Base-by-base conservation (phyloP, 495 filamentous ascomycete species). In the Aspergillus sclerotioniger region DNA sequence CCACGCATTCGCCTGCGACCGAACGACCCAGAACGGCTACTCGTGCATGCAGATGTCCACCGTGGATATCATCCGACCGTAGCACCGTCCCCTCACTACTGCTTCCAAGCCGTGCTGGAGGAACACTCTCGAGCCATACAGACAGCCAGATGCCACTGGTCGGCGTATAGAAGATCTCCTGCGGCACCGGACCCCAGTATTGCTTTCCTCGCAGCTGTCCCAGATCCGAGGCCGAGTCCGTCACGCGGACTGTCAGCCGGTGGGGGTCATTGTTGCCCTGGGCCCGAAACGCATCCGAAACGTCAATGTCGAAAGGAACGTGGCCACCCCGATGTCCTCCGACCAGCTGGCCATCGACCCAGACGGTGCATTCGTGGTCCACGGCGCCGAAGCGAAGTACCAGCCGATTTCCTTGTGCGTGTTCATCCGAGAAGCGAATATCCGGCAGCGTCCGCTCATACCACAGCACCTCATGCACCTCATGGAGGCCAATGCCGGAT, bases 381-480 rank as follows among this genome's bases (percentile, higher is more conserved):
- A 76, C 71, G 0, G 70, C 73, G 3, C 70, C 70, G 61, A 76
- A 76, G 25, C 71, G 70, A 10, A 76, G 41, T 4, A 74, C 31
- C 3, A 74, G 56, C 32, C 62, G 56, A 46, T 70, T 61, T 0
- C 55, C 54, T 0, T 33, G 17, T 8, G 49, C 47, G 3, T 53
- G 54, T 35, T 74, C 68, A 3, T 37, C 56, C 1, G 53, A 19
- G 13, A 59, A 68, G 29, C 81, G 80, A 35, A 82, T 67, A 53
- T 84, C 81, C 0, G 51, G 60, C 41, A 85, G 71, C 0, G 12
- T 58, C 3, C 80, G 72, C 61, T 85, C 81, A 56, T 86, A 85
- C 83, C 82, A 85, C 20, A 85, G 56, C 1, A 85, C 75, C 64
- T 86, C 82, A 65, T 86, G 83, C 8, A 75, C 82, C 53, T 76